Evolutionary conservation across 345 rosid species (phyloP).

Genomic region (Syzygium oleosum): DNA sequence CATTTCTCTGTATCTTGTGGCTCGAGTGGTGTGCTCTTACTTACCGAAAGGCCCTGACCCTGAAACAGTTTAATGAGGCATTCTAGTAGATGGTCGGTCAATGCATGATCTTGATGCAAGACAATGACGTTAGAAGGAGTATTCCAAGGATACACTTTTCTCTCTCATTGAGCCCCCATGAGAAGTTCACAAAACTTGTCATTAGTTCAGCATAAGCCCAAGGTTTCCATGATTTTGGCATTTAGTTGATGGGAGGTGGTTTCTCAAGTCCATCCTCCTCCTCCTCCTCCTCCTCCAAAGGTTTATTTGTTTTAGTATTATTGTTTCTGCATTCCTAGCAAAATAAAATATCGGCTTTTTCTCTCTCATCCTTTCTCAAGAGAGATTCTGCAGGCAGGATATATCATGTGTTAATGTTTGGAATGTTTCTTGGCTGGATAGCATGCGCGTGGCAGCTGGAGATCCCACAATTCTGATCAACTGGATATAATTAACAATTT

Average conservation of each 20-base stretch:
- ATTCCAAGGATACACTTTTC: neutral
- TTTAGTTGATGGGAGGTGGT: neutral
- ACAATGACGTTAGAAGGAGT: neutral
- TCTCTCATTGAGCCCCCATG: too few relatives aligned
- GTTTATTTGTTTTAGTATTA: neutral
- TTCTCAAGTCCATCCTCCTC: neutral
- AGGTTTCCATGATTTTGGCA: neutral
- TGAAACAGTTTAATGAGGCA: neutral
- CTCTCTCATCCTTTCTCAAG: neutral
- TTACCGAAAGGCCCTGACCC: neutral
- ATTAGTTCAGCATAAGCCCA: too few relatives aligned
- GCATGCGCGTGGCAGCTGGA: neutral
- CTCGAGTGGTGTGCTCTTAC: neutral
- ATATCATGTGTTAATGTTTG: neutral
- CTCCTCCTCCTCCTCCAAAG: neutral
- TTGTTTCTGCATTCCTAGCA: neutral
- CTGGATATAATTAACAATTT: neutral
- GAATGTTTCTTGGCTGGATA: neutral
- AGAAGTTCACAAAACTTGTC: too few relatives aligned
- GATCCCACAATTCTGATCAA: neutral
- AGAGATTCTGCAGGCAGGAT: neutral
- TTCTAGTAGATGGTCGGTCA: neutral
- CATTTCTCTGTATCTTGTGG: neutral
- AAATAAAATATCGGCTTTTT: neutral
- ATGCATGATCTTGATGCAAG: neutral